Evolutionary conservation across 192 early-diverging fungal genomes (phyloP), one percentile per base, ranked within the genome.

Genomic region (Backusella parvicylindrica): DNA sequence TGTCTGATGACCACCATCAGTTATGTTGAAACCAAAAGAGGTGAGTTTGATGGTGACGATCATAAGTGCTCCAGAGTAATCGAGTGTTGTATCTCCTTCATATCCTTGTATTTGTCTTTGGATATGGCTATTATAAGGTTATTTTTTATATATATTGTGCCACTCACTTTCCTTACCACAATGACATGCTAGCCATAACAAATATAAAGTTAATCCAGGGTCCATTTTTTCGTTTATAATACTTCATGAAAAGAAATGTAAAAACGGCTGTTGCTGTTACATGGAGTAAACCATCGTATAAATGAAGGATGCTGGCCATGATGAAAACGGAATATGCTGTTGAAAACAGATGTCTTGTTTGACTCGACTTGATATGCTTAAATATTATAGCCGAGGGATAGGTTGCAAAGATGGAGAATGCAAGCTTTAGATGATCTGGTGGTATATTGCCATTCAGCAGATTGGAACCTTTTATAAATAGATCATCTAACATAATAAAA

Each of bases 41-140:
- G 95, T 93, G 60, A 96, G 78, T 76, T 97, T 97, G 72, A 97
- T 96, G 23, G 95, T 92, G 64, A 96, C 82, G n/a, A 98, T 88
- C 97, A 99, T 99, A 83, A 96, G 92, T 0, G 95, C 94, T 18
- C 94, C 93, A 12, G 97, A 94, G 64, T 92, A 86, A 84, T 99
- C 96, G 75, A 95, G 87, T 28, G 80, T 78, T 11, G 86, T 87
- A 68, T 86, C 81, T 13, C 80, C 78, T 38, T 35, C 38, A 33
- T 11, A 26, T 26, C 56, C 75, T 73, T 50, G 50, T 69, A 33
- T 53, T 74, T 71, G 35, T 69, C 43, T 72, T 43, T 80, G 53
- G 28, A 60, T 56, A 56, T 56, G 53, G 26, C 53, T 56, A 26
- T 26, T 18, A 12, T 26, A 26, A 9, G n/a, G 1, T 53, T 26